These are phyloP conservation scores for Shiraia sp. DNA, from an alignment of 2,329 filamentous ascomycete genomes.

Conservation along the genomic window DNA sequence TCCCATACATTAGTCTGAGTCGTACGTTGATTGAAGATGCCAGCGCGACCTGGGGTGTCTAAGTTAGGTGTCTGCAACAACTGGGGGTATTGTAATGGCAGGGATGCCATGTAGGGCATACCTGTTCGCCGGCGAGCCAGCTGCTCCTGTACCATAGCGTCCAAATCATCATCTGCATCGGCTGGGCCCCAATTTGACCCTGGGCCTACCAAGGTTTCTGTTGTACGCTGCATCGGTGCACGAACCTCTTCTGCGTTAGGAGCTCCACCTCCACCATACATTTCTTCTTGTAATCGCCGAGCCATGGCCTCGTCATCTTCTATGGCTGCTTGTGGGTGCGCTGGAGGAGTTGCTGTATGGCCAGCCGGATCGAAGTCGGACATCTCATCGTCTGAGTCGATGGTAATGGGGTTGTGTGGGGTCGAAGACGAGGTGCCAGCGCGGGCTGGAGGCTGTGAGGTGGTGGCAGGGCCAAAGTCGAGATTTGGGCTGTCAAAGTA, in stretches of 20 bases:
- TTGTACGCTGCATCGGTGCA: conserved; percentile 88
- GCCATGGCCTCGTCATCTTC: conserved; percentile 96
- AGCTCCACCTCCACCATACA: conserved; percentile 65
- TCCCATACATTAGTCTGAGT: conserved; percentile 62
- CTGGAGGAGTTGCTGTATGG: conserved; percentile 28
- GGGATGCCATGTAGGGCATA: conserved; percentile 12
- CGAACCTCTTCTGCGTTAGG: conserved; percentile 66
- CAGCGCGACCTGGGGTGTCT: conserved; percentile 47
- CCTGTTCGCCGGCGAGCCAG: conserved; percentile 54
- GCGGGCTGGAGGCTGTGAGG: conserved; percentile 42
- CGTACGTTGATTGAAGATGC: conserved; percentile 72
- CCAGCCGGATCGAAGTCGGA: conserved; percentile 51
- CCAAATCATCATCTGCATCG: conserved; percentile 57
- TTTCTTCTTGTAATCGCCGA: conserved; percentile 85
- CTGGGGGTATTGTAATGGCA: conserved; percentile 19
- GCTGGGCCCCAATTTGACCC: conserved; percentile 56
- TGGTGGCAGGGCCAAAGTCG: conserved; percentile 53
- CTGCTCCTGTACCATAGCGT: conserved; percentile 67
- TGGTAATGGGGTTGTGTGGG: conserved; percentile 64
- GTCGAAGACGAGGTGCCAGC: conserved; percentile 40
- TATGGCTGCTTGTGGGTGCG: conserved; percentile 46
- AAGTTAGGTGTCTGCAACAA: conserved; percentile 41
- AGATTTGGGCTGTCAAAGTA: conserved; percentile 88
- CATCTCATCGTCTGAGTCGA: conserved; percentile 76
- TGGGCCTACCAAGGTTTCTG: conserved; percentile 86